phyloP scores from a whole-genome alignment of 2,329 filamentous ascomycete species.

The Trichoderma harzianum region DNA sequence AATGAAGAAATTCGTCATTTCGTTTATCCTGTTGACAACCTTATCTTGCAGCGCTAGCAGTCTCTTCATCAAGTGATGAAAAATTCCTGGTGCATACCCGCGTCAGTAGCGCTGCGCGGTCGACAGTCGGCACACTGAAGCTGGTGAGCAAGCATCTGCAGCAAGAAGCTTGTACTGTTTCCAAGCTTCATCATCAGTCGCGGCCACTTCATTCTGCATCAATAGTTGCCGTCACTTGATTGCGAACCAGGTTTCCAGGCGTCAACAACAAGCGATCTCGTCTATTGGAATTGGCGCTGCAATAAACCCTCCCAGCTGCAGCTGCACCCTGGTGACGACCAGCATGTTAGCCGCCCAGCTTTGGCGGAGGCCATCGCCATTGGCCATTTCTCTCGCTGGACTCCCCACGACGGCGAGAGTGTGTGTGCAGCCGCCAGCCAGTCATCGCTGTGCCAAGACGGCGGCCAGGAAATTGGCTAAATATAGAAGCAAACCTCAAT shows the following conservation, averaged over 20 bases:
- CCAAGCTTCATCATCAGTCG: background rate
- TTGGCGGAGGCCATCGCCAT: slow-evolving; percentile 19
- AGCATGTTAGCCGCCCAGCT: slow-evolving; percentile 18
- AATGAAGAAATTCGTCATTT: background rate
- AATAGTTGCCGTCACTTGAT: background rate
- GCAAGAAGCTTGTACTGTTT: background rate
- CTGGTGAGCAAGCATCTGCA: background rate
- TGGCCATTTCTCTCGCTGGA: slow-evolving; percentile 22
- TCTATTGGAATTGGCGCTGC: background rate
- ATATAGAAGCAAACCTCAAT: slow-evolving; percentile 32
- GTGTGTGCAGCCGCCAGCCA: slow-evolving; percentile 42
- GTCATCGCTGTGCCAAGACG: slow-evolving; percentile 22
- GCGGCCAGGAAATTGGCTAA: slow-evolving; percentile 25
- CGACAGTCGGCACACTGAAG: background rate
- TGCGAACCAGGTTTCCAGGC: background rate
- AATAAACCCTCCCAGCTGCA: background rate
- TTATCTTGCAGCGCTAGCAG: background rate
- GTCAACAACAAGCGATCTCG: background rate
- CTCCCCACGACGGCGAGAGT: slow-evolving; percentile 19
- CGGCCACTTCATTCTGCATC: background rate
- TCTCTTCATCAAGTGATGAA: background rate
- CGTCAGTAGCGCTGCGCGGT: background rate
- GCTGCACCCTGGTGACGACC: slow-evolving; percentile 2
- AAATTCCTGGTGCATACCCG: background rate
- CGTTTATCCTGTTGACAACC: background rate